phyloP scores from a whole-genome alignment of 202 grass and related monocot genomes.

The Schoenoplectus triqueter region DNA sequence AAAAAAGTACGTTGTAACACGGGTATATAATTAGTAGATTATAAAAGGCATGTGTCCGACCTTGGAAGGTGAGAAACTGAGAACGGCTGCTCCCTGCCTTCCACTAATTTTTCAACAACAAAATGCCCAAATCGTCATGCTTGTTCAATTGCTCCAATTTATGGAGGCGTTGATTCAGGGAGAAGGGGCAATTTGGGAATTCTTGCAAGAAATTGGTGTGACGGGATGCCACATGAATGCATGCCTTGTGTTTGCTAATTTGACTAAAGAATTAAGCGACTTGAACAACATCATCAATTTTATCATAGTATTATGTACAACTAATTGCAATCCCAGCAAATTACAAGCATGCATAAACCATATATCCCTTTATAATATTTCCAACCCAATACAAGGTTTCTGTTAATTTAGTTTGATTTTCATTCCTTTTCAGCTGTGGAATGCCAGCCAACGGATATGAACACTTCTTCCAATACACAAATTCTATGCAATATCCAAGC shows the following conservation, averaged over 20 bases:
- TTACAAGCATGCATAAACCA: background rate
- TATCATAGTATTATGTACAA: background rate
- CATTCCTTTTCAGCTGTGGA: constrained; percentile 46
- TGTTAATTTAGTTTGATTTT: constrained; percentile 26
- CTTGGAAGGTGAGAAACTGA: background rate
- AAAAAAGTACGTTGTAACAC: too few species aligned
- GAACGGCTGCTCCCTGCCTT: background rate
- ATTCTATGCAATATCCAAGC: constrained; percentile 17
- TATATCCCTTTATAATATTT: background rate
- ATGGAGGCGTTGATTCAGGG: background rate
- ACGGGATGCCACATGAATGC: background rate
- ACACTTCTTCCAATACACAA: constrained; percentile 35
- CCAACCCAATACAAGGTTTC: background rate
- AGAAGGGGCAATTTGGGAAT: too few species aligned
- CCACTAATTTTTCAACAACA: background rate
- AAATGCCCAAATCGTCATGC: background rate
- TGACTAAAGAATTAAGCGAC: constrained; percentile 1
- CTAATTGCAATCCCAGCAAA: background rate
- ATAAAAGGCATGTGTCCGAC: background rate
- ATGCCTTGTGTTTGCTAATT: background rate
- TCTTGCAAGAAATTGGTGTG: too few species aligned
- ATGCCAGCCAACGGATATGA: constrained; percentile 41
- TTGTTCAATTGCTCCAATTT: constrained; percentile 1
- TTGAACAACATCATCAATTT: background rate
- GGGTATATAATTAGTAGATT: background rate